phyloP scores from a whole-genome alignment of 2,329 filamentous ascomycete species.

The Aspergillus neotritici region DNA sequence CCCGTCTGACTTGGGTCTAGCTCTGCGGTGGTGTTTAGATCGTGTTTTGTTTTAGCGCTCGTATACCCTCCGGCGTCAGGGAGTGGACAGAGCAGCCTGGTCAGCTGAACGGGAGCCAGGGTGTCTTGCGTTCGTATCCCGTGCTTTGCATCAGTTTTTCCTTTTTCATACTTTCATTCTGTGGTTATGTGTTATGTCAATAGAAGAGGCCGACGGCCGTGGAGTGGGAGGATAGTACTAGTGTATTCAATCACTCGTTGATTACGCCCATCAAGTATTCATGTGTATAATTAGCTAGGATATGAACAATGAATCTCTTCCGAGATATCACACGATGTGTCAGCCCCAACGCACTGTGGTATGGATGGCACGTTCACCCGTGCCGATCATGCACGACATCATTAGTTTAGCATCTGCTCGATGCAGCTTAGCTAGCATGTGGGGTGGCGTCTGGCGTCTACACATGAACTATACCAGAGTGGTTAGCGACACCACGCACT shows the following conservation, averaged over 20 bases:
- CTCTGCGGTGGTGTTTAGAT: slow-evolving; percentile 40
- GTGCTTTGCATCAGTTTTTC: slow-evolving; percentile 15
- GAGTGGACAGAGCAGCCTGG: slow-evolving; percentile 34
- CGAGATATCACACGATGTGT: no score
- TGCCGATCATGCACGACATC: no score
- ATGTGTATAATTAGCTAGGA: slow-evolving; percentile 1
- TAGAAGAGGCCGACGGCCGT: slow-evolving; percentile 12
- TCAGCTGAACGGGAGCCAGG: slow-evolving; percentile 22
- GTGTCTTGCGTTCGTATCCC: slow-evolving; percentile 16
- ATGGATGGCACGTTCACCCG: not conserved
- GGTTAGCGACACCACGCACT: no score
- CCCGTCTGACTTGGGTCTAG: slow-evolving; percentile 16
- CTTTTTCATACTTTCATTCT: slow-evolving; percentile 17
- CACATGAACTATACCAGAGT: no score
- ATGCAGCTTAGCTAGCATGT: no score
- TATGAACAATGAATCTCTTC: no score
- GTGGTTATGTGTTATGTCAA: slow-evolving; percentile 26
- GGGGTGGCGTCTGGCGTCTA: no score
- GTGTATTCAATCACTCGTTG: not conserved
- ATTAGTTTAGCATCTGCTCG: no score
- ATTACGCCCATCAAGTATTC: not conserved
- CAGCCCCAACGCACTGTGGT: no score
- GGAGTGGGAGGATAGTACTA: no score
- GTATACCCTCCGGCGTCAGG: slow-evolving; percentile 39
- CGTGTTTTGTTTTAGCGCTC: slow-evolving; percentile 31